Conservation (phyloP, 2,329 filamentous ascomycete genomes). For the Colletotrichum sp. region DNA sequence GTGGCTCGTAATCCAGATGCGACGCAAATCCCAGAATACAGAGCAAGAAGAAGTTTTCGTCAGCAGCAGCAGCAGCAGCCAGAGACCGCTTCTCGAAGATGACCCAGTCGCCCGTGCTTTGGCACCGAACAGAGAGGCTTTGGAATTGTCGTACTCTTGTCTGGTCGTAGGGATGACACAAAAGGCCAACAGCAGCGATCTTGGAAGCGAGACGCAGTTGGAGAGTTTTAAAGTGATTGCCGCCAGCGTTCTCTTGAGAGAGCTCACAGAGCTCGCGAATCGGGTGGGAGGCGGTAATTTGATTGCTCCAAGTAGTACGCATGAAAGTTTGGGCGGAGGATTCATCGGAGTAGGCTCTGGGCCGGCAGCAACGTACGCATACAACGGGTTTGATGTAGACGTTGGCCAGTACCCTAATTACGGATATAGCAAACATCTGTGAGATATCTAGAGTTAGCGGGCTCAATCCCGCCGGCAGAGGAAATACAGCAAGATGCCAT, state of each 20-base stretch:
- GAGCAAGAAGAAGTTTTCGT: neutral
- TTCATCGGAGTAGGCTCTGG: conserved; percentile 3
- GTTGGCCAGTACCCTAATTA: conserved; percentile 13
- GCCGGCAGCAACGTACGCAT: neutral
- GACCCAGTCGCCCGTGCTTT: neutral
- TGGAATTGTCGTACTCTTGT: conserved; percentile 40
- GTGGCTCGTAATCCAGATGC: conserved; percentile 43
- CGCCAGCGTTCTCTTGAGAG: conserved; percentile 37
- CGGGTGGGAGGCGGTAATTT: neutral
- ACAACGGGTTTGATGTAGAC: conserved; percentile 11
- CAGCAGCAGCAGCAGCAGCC: neutral
- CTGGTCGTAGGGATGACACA: conserved; percentile 27
- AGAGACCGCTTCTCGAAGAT: neutral
- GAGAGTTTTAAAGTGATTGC: conserved; percentile 43
- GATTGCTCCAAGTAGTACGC: neutral
- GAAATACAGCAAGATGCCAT: too few species aligned
- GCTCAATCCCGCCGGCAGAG: too few species aligned
- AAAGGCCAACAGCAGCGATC: conserved; percentile 17
- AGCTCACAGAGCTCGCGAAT: conserved; percentile 25
- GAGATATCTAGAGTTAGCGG: neutral
- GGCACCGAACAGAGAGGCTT: conserved; percentile 23
- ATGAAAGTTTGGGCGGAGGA: neutral
- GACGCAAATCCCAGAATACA: neutral
- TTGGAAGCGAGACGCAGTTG: conserved; percentile 10
- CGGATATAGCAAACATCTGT: neutral